Conservation (phyloP, 179 eudicot genomes). For the Spinacia oleracea region DNA sequence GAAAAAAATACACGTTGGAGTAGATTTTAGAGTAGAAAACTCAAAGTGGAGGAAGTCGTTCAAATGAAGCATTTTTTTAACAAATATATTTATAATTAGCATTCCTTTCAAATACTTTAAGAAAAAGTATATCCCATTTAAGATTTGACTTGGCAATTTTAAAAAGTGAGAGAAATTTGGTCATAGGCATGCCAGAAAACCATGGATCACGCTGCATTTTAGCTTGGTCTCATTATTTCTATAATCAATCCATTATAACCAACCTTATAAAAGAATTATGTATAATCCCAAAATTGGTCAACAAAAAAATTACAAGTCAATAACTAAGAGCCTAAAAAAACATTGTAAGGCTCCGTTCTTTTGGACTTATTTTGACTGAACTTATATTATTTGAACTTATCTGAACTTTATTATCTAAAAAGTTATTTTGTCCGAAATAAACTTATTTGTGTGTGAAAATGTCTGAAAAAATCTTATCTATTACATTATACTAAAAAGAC, state of each 20-base stretch:
- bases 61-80: conserved; percentile 3
- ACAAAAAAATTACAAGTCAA: too few species aligned
- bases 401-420: too few species aligned
- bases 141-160: not conserved
- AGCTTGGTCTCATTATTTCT: not conserved
- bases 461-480: too few species aligned
- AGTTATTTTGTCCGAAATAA: too few species aligned
- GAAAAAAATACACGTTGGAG: not conserved
- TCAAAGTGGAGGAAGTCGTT: not conserved
- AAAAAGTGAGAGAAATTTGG: not conserved
- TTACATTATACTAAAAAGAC: too few species aligned
- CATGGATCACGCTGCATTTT: conserved; percentile 7
- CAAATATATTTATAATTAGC: not conserved
- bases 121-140: not conserved
- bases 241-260: not conserved
- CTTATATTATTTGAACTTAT: too few species aligned
- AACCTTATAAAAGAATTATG: not conserved
- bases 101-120: not conserved
- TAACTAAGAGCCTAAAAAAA: too few species aligned
- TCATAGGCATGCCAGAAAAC: not conserved
- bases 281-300: too few species aligned
- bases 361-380: too few species aligned
- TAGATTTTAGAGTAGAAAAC: not conserved
- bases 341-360: too few species aligned
- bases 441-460: too few species aligned